Evolutionary conservation across 768 basidiomycete genomes (phyloP).

Genomic region (Suillus placidus): DNA sequence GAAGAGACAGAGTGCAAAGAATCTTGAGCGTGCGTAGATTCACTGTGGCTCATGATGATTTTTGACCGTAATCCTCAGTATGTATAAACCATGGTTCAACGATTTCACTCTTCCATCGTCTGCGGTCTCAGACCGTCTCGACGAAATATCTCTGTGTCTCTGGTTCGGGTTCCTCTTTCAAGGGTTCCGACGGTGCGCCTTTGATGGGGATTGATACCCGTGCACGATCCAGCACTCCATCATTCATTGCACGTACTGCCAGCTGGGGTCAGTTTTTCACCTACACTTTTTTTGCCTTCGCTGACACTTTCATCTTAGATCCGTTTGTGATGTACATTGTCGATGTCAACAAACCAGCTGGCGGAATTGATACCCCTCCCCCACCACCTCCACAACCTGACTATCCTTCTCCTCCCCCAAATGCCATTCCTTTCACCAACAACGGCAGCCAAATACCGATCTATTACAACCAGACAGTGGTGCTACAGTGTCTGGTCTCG

Average conservation of each 20-base stretch:
- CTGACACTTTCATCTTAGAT: conserved; percentile 45
- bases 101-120: conserved; percentile 93
- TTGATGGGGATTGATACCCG: conserved; percentile 80
- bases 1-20: conserved; percentile 93
- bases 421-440: conserved; percentile 83
- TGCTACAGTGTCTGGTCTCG: conserved; percentile 91
- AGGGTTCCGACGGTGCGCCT: conserved; percentile 89
- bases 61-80: conserved; percentile 49
- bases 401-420: conserved; percentile 90
- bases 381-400: conserved; percentile 85
- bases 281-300: conserved; percentile 12
- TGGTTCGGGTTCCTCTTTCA: conserved; percentile 90
- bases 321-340: conserved; percentile 98
- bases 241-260: conserved; percentile 86
- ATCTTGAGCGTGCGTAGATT: conserved; percentile 76
- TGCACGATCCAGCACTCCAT: conserved; percentile 72
- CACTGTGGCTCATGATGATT: conserved; percentile 16
- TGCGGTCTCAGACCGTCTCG: conserved; percentile 92
- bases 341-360: conserved; percentile 83
- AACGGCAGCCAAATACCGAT: conserved; percentile 87
- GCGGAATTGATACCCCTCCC: conserved; percentile 74
- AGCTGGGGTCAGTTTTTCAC: conserved; percentile 71
- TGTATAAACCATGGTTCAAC: conserved; percentile 96
- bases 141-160: conserved; percentile 96
- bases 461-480: conserved; percentile 96